Percentiles rank a stretch among this genome's conserved stretches.
Evolutionary conservation across 495 filamentous ascomycete genomes (phyloP).

Genomic region (Annulohypoxylon stygium): DNA sequence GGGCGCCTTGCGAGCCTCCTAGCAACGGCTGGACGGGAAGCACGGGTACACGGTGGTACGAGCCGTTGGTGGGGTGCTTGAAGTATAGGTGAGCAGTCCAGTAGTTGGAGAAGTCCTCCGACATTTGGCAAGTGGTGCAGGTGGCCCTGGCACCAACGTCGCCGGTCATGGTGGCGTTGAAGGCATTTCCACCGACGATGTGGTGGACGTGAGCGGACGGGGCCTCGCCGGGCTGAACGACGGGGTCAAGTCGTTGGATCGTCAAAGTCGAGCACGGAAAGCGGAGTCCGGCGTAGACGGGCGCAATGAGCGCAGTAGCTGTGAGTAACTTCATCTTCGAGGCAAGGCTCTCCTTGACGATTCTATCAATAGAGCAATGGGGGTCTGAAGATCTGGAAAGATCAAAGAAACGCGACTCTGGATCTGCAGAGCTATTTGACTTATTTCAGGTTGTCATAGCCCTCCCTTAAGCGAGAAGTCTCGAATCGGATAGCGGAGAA

Average conservation of each 20-base stretch:
- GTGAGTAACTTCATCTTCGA: slow-evolving; percentile 54
- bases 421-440: slow-evolving; percentile 31
- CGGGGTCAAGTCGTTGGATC: slow-evolving; percentile 55
- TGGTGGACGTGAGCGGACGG: slow-evolving; percentile 39
- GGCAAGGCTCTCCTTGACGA: background rate
- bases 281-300: slow-evolving; percentile 53
- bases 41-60: slow-evolving; percentile 54
- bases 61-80: slow-evolving; percentile 55
- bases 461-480: slow-evolving; percentile 7
- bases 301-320: slow-evolving; percentile 56
- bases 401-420: background rate
- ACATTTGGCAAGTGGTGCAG: slow-evolving; percentile 54
- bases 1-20: slow-evolving; percentile 49
- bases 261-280: slow-evolving; percentile 58
- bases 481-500: slow-evolving; percentile 28
- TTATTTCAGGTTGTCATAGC: slow-evolving; percentile 6
- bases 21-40: slow-evolving; percentile 48
- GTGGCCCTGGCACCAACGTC: slow-evolving; percentile 51
- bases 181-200: slow-evolving; percentile 48
- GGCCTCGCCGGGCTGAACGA: slow-evolving; percentile 52
- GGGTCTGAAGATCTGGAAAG: slow-evolving; percentile 19
- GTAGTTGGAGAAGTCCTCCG: slow-evolving; percentile 57
- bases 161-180: slow-evolving; percentile 55
- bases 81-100: slow-evolving; percentile 59
- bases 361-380: slow-evolving; percentile 10